A percentile compares a stretch with the other conserved stretches of the same genome.
phyloP scores from a whole-genome alignment of 495 filamentous ascomycete genomes.

The Apodospora peruviana region DNA sequence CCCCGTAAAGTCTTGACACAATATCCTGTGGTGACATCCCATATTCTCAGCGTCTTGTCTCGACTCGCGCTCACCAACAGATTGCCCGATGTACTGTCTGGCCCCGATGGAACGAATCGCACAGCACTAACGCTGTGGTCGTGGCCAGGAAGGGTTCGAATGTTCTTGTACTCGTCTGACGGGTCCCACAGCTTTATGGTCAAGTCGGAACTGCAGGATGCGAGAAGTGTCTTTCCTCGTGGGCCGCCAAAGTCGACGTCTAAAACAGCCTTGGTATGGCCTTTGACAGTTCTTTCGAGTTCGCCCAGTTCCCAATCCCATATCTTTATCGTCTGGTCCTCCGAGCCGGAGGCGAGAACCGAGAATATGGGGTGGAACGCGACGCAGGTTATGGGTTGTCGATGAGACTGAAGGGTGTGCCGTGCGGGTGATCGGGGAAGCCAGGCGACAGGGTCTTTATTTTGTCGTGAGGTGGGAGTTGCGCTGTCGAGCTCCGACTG shows the following conservation, averaged over 20 bases:
- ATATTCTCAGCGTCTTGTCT: slow-evolving; percentile 80
- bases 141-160: slow-evolving; percentile 86
- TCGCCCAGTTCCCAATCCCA: slow-evolving; percentile 99
- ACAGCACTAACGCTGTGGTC: slow-evolving; percentile 87
- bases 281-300: slow-evolving; percentile 85
- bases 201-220: slow-evolving; percentile 83
- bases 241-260: slow-evolving; percentile 92
- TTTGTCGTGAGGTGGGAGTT: slow-evolving; percentile 76
- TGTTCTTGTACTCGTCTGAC: slow-evolving; percentile 90
- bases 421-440: slow-evolving; percentile 74
- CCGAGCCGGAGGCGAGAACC: slow-evolving; percentile 84
- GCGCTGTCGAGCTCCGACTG: slow-evolving; percentile 80
- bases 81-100: slow-evolving; percentile 63
- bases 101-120: slow-evolving; percentile 80
- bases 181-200: slow-evolving; percentile 98
- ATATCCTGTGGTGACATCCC: slow-evolving; percentile 91
- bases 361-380: slow-evolving; percentile 95
- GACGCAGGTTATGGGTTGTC: slow-evolving; percentile 74
- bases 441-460: slow-evolving; percentile 82
- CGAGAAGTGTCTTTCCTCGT: slow-evolving; percentile 76
- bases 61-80: slow-evolving; percentile 75
- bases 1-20: slow-evolving; percentile 80
- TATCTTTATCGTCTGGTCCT: slow-evolving; percentile 84
- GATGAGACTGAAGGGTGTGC: slow-evolving; percentile 81
- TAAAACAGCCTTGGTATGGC: slow-evolving; percentile 83